Percentiles rank a stretch among this genome's conserved stretches.
phyloP scores from a whole-genome alignment of 2,329 filamentous ascomycete genomes.

The Colletotrichum siamense region DNA sequence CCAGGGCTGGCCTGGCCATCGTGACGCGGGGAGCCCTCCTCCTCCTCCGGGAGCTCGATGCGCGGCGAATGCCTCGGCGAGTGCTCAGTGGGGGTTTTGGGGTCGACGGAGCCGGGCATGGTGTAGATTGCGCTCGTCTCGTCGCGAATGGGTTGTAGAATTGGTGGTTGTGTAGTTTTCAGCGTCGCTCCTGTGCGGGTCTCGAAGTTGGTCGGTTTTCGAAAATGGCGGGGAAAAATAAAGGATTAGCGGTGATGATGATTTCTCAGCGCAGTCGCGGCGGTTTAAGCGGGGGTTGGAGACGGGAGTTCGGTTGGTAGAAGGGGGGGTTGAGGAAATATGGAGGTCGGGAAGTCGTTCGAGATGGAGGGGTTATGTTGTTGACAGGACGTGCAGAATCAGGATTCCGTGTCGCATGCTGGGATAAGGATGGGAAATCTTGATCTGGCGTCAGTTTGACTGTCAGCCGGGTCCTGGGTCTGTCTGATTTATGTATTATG shows the following conservation, averaged over 20 bases:
- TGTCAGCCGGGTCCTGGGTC: neutral
- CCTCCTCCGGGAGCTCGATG: constrained; percentile 53
- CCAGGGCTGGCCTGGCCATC: constrained; percentile 52
- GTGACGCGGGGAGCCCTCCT: constrained; percentile 40
- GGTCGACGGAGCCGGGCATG: constrained; percentile 48
- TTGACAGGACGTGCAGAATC: neutral
- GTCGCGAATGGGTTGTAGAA: neutral
- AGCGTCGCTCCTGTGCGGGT: neutral
- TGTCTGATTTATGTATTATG: neutral
- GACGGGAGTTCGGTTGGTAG: neutral
- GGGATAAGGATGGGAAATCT: neutral
- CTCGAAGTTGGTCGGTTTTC: neutral
- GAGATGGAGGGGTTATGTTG: neutral
- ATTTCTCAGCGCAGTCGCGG: constrained; percentile 1
- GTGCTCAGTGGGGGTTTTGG: constrained; percentile 37
- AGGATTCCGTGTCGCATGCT: constrained; percentile 3
- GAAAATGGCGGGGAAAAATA: neutral
- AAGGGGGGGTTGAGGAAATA: neutral
- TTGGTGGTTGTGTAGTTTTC: neutral
- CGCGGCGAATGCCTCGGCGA: constrained; percentile 35
- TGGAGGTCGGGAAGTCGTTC: neutral
- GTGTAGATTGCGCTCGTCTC: constrained; percentile 13
- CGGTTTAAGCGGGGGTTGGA: neutral
- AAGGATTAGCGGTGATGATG: neutral
- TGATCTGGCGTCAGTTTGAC: neutral